Evolutionary conservation across 2,329 filamentous ascomycete species (phyloP).

Genomic region (Teratosphaeria epicoccoides): DNA sequence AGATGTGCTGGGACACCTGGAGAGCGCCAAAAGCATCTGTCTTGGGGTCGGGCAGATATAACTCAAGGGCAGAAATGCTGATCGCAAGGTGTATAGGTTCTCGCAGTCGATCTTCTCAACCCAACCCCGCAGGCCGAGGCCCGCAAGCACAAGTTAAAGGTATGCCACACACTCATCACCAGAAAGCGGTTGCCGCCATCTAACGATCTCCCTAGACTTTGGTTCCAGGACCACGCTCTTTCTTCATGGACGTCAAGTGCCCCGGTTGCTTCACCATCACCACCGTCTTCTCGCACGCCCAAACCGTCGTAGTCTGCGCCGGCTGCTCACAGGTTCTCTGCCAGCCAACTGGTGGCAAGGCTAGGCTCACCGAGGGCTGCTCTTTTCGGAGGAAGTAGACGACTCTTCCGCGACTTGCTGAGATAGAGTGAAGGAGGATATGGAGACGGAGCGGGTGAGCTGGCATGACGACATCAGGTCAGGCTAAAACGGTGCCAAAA

Average conservation of each 20-base stretch:
- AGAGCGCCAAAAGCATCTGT: neutral
- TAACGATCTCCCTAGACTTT: constrained; percentile 37
- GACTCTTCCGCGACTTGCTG: constrained; percentile 6
- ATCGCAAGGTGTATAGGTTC: constrained; percentile 57
- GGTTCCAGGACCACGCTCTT: constrained; percentile 91
- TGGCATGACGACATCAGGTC: neutral
- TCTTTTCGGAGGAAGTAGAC: constrained; percentile 99
- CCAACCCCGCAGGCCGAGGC: constrained; percentile 94
- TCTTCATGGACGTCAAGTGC: constrained; percentile 99
- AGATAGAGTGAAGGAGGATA: neutral
- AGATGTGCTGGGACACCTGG: neutral
- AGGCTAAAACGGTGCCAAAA: neutral
- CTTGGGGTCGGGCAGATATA: neutral
- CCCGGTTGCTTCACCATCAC: constrained; percentile 99
- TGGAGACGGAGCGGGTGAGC: neutral
- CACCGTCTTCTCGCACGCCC: constrained; percentile 99
- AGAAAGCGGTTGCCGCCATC: neutral
- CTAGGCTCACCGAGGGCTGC: constrained; percentile 97
- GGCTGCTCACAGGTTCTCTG: constrained; percentile 99
- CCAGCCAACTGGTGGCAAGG: constrained; percentile 99
- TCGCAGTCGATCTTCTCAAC: constrained; percentile 99
- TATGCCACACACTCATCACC: constrained; percentile 38
- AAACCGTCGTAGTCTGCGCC: constrained; percentile 99
- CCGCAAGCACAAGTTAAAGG: constrained; percentile 99
- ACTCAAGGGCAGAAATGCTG: constrained; percentile 10